Percentiles rank a stretch among this genome's conserved stretches.
Conservation (phyloP, 208 protist genomes). For the Trypanosoma brucei region DNA sequence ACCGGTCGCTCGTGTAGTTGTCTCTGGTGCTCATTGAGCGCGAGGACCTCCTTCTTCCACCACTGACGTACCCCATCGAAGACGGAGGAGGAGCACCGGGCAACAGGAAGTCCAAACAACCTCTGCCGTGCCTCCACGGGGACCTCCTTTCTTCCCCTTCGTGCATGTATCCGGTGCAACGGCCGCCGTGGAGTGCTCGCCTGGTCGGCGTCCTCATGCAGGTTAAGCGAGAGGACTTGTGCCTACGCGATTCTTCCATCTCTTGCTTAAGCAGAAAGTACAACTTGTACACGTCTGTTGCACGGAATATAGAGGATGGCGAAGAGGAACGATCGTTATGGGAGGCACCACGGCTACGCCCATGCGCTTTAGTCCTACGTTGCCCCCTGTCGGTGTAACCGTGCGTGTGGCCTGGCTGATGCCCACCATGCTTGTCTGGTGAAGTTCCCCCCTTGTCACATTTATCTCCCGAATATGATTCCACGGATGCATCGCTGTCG, state of each 20-base stretch:
- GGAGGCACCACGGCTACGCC: neutral
- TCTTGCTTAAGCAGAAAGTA: constrained; percentile 18
- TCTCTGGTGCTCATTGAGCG: neutral
- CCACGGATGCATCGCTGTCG: too few species aligned
- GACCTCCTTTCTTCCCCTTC: neutral
- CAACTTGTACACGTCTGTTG: constrained; percentile 17
- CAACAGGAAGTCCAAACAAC: too few species aligned
- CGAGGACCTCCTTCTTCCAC: neutral
- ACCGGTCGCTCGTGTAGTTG: neutral
- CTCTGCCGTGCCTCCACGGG: too few species aligned
- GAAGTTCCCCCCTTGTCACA: too few species aligned
- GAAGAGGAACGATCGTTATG: neutral
- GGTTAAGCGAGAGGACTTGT: neutral
- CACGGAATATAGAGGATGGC: constrained; percentile 7
- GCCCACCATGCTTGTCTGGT: too few species aligned
- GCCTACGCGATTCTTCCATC: constrained; percentile 11
- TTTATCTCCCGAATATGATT: too few species aligned
- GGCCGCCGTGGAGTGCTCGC: too few species aligned
- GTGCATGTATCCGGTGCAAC: neutral
- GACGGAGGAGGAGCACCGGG: neutral
- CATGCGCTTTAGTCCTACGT: too few species aligned
- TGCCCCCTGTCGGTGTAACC: too few species aligned
- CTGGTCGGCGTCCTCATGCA: neutral
- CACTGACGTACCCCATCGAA: neutral
- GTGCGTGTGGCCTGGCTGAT: too few species aligned